A percentile compares a stretch with the other conserved stretches of the same genome.
phyloP scores from a whole-genome alignment of 2,329 filamentous ascomycete species.

The Fusarium verticillioides region DNA sequence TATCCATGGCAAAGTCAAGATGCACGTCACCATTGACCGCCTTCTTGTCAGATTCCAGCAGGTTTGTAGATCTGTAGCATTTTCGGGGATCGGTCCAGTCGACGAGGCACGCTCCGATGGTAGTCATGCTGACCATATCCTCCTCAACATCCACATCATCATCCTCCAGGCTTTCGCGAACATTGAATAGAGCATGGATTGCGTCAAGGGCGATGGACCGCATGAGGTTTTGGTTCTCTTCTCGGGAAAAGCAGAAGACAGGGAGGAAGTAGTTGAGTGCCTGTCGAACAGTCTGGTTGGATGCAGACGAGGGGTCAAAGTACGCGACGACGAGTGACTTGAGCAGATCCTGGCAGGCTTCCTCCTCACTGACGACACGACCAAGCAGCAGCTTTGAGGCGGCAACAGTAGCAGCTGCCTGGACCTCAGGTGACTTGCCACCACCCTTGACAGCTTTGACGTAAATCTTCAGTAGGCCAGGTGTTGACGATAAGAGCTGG shows the following conservation, averaged over 20 bases:
- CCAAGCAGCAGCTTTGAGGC: slow-evolving; percentile 88
- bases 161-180: slow-evolving; percentile 78
- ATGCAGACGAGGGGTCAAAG: slow-evolving; percentile 84
- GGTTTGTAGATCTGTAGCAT: slow-evolving; percentile 64
- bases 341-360: slow-evolving; percentile 78
- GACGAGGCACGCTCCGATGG: slow-evolving; percentile 83
- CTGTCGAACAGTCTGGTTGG: slow-evolving; percentile 86
- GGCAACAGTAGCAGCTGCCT: slow-evolving; percentile 82
- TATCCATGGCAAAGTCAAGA: slow-evolving; percentile 78
- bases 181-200: slow-evolving; percentile 78
- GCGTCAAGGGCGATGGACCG: slow-evolving; percentile 77
- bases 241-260: slow-evolving; percentile 88
- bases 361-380: slow-evolving; percentile 76
- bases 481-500: slow-evolving; percentile 74
- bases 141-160: slow-evolving; percentile 80
- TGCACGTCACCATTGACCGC: slow-evolving; percentile 81
- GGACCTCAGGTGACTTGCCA: slow-evolving; percentile 76
- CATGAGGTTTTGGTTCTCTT: slow-evolving; percentile 87
- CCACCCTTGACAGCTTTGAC: slow-evolving; percentile 81
- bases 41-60: slow-evolving; percentile 69
- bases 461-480: slow-evolving; percentile 85
- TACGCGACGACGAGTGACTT: slow-evolving; percentile 86
- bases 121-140: slow-evolving; percentile 80
- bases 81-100: slow-evolving; percentile 97
- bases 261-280: slow-evolving; percentile 93